A percentile compares a stretch with the other conserved stretches of the same genome.
phyloP scores from a whole-genome alignment of 2,329 filamentous ascomycete genomes.

The Fusarium pilosicola region DNA sequence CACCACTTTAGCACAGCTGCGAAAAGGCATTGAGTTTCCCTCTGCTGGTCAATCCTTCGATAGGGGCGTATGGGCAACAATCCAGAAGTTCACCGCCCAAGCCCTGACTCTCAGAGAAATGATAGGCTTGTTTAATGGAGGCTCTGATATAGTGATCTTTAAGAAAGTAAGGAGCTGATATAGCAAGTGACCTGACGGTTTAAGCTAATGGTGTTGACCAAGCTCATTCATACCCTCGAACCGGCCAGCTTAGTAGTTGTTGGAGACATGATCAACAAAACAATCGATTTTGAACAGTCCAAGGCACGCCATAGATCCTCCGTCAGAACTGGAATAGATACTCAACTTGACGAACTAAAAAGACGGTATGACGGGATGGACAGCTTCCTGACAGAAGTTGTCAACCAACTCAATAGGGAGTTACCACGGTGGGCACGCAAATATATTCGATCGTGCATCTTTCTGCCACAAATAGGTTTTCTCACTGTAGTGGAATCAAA shows the following conservation, averaged over 20 bases:
- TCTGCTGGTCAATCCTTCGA: constrained; percentile 63
- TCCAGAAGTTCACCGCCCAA: constrained; percentile 76
- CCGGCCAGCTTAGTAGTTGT: constrained; percentile 69
- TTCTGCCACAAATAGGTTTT: constrained; percentile 92
- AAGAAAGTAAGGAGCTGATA: constrained; percentile 54
- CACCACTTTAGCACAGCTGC: constrained; percentile 73
- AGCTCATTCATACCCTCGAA: constrained; percentile 71
- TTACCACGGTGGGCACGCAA: constrained; percentile 68
- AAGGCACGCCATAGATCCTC: constrained; percentile 76
- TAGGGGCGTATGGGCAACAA: constrained; percentile 76
- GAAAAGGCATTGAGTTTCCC: constrained; percentile 76
- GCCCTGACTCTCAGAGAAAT: constrained; percentile 75
- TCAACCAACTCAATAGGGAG: constrained; percentile 68
- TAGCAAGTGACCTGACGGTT: neutral
- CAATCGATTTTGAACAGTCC: constrained; percentile 83
- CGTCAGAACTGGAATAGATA: constrained; percentile 76
- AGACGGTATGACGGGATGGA: constrained; percentile 81
- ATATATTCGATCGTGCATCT: constrained; percentile 79
- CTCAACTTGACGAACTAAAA: constrained; percentile 81
- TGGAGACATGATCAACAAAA: constrained; percentile 76
- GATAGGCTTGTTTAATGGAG: constrained; percentile 49
- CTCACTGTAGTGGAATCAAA: constrained; percentile 75
- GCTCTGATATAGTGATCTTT: constrained; percentile 32
- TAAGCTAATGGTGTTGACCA: constrained; percentile 17
- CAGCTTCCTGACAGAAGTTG: constrained; percentile 74